These are phyloP conservation scores for Phialophora chinensis DNA, from an alignment of 2,329 filamentous ascomycete genomes.

Conservation along the genomic window DNA sequence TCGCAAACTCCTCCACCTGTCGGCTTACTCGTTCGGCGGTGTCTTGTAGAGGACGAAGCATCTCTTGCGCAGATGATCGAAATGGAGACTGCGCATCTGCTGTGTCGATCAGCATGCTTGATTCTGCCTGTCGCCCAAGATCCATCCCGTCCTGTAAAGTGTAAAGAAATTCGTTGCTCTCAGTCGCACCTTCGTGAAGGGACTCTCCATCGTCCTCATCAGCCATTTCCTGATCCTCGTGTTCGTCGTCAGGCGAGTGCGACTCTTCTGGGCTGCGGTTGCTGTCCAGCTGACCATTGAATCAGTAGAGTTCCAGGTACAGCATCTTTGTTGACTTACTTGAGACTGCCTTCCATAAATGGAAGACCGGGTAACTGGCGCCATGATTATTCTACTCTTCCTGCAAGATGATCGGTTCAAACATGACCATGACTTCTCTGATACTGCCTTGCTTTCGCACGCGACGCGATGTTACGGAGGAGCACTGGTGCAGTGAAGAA, in stretches of 20 bases:
- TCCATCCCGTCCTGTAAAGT: background rate
- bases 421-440: background rate
- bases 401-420: background rate
- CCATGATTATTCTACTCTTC: conserved; percentile 43
- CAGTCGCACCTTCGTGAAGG: conserved; percentile 37
- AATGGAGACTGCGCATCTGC: conserved; percentile 30
- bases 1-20: conserved; percentile 87
- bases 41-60: conserved; percentile 65
- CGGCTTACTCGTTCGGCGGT: conserved; percentile 73
- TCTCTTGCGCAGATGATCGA: conserved; percentile 50
- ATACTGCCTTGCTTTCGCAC: conserved; percentile 9
- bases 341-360: conserved; percentile 35
- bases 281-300: conserved; percentile 12
- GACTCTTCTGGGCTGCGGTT: conserved; percentile 8
- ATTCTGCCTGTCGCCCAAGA: conserved; percentile 25
- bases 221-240: conserved; percentile 40
- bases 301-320: background rate
- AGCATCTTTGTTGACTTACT: conserved; percentile 18
- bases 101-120: conserved; percentile 42
- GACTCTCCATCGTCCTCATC: conserved; percentile 44
- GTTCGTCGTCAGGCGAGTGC: conserved; percentile 29
- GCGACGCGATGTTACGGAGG: conserved; percentile 16
- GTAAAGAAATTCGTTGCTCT: conserved; percentile 3
- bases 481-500: conserved; percentile 10
- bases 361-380: conserved; percentile 48